These are phyloP conservation scores for Gossypium raimondii DNA, from an alignment of 345 rosid genomes.

Conservation along the genomic window DNA sequence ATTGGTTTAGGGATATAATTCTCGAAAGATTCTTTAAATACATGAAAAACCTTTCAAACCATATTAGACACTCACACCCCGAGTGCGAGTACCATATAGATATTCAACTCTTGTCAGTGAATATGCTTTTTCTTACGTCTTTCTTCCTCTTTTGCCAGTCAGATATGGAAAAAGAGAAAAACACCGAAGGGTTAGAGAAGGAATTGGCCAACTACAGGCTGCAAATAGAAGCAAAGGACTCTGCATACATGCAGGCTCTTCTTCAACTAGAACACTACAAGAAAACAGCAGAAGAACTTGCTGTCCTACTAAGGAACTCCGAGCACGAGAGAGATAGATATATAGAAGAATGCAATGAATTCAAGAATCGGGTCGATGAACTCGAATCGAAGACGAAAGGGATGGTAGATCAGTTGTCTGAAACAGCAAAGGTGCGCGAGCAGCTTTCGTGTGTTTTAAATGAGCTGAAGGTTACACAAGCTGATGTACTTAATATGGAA, in stretches of 20 bases:
- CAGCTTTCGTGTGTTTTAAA: conserved; percentile 27
- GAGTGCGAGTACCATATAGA: background rate
- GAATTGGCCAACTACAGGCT: conserved; percentile 42
- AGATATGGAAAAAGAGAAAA: conserved; percentile 32
- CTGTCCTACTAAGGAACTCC: conserved; percentile 27
- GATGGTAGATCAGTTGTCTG: conserved; percentile 27
- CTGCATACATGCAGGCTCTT: conserved; percentile 30
- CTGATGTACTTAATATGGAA: conserved; percentile 32
- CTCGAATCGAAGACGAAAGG: conserved; percentile 37
- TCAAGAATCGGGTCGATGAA: conserved; percentile 18
- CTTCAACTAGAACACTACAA: conserved; percentile 33
- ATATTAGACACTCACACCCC: background rate
- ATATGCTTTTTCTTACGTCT: background rate
- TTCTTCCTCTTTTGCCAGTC: background rate
- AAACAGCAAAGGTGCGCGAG: conserved; percentile 10
- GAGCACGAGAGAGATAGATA: conserved; percentile 33
- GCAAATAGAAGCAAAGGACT: conserved; percentile 50
- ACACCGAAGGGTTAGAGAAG: conserved; percentile 27
- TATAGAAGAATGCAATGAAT: conserved; percentile 24
- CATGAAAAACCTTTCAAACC: too few species aligned
- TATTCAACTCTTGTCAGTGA: background rate
- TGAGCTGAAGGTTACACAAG: conserved; percentile 37
- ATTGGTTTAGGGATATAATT: too few species aligned
- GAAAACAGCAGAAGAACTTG: conserved; percentile 34
- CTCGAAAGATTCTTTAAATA: too few species aligned